Conservation (phyloP, 2,329 filamentous ascomycete species). For the Colletotrichum cordylinicola region DNA sequence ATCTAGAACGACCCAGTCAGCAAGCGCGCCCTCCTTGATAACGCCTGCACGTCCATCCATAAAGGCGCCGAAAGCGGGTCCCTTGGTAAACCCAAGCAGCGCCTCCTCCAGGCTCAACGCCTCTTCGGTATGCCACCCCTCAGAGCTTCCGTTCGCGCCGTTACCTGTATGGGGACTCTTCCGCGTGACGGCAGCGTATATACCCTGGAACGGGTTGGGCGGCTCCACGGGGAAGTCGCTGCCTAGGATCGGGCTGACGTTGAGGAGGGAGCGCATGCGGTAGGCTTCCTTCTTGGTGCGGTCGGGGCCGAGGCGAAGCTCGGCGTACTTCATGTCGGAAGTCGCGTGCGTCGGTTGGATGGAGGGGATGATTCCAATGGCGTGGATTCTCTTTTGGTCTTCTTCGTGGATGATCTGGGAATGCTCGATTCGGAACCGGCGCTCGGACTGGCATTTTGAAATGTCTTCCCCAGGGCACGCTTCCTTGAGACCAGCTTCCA, state of each 20-base stretch:
- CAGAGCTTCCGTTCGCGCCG: slow-evolving; percentile 49
- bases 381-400: slow-evolving; percentile 65
- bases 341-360: slow-evolving; percentile 77
- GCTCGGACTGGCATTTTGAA: slow-evolving; percentile 56
- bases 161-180: slow-evolving; percentile 62
- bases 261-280: slow-evolving; percentile 67
- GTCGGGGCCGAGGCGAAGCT: slow-evolving; percentile 60
- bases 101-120: slow-evolving; percentile 64
- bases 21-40: slow-evolving; percentile 65
- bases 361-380: slow-evolving; percentile 68
- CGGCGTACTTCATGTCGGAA: slow-evolving; percentile 73
- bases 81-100: slow-evolving; percentile 38
- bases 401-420: slow-evolving; percentile 72
- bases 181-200: slow-evolving; percentile 71
- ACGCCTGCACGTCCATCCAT: slow-evolving; percentile 63
- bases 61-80: slow-evolving; percentile 39
- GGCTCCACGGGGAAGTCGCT: slow-evolving; percentile 78
- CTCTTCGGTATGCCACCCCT: slow-evolving; percentile 67
- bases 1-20: slow-evolving; percentile 76
- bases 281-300: slow-evolving; percentile 66
- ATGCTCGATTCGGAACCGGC: slow-evolving; percentile 73
- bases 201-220: slow-evolving; percentile 69
- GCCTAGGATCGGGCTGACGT: slow-evolving; percentile 62
- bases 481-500: slow-evolving; percentile 60
- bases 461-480: slow-evolving; percentile 52